Base-by-base conservation (phyloP, 1,284 basidiomycete species). In the Ustilago sp. region DNA sequence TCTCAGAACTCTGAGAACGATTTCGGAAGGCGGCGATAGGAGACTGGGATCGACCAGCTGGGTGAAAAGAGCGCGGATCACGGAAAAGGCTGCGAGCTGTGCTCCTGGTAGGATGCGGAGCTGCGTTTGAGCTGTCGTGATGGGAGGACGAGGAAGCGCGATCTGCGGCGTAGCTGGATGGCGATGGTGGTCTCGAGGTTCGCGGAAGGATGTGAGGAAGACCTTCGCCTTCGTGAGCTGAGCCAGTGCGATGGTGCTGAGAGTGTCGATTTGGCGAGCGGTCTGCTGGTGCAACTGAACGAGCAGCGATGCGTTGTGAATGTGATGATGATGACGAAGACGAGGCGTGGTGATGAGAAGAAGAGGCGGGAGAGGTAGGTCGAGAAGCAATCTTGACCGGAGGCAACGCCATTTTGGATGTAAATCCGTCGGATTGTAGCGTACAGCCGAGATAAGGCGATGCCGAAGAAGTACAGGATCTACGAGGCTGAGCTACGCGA, bases 81-180 rank as follows among this genome's bases (percentile, higher is more conserved):
- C 74, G 64, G 38, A 76, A 76, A 38, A 76, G 74, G 31, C 74
- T 76, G 50, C 74, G 64, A 43, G 74, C 74, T 28, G 74, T 76
- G 55, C 74, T 76, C 53, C 74, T 63, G 13, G 67, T 47, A 17
- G 61, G 38, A 13, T 63, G 54, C 12, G 28, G 47, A 36, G 66
- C 62, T 31, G 43, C 35, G 12, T 59, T 58, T 7, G 62, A 58
- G 15, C 28, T 23, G 52, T 73, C 65, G 61, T 64, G 64, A 34
- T 73, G 59, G 39, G 59, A 62, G 4, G 68, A 61, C 15, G 66
- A 63, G 7, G 62, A 63, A 41, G 60, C 52, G n/a, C 67, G 67
- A 1, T 68, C 67, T 59, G 67, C 41, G n/a, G 63, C 55, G 63
- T 71, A 38, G 38, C 47, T 62, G 9, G 70, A 63, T 17, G 70